Evolutionary conservation across 257 asterid genomes (phyloP).

Genomic region (Nyctanthes arbortristis): DNA sequence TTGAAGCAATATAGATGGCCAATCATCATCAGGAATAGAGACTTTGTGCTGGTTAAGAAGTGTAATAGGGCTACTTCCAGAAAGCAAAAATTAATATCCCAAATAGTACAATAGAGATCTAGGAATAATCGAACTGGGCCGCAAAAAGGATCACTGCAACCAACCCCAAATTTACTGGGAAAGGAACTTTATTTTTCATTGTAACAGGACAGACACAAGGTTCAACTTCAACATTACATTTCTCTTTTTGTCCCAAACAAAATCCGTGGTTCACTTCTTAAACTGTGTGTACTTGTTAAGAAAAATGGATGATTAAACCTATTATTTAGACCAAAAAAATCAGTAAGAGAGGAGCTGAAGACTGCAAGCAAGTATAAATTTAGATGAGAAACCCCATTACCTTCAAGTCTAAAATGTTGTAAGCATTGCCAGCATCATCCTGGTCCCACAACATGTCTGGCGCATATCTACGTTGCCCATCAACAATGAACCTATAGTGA

Average conservation of each 20-base stretch:
- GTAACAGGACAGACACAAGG: background rate
- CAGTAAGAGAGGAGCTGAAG: background rate
- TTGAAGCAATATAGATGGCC: background rate
- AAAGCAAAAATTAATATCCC: background rate
- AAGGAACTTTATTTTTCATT: background rate
- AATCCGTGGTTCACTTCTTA: background rate
- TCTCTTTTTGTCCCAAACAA: conserved; percentile 3
- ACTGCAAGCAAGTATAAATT: background rate
- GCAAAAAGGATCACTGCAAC: background rate
- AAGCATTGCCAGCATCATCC: conserved; percentile 84
- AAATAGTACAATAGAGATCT: background rate
- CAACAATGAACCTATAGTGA: conserved; percentile 86
- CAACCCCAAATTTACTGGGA: background rate
- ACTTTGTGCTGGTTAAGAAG: background rate
- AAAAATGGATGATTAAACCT: conserved; percentile 2
- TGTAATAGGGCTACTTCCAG: conserved; percentile 1
- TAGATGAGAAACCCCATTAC: conserved; percentile 33
- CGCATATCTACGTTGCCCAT: conserved; percentile 87
- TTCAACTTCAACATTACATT: conserved; percentile 14
- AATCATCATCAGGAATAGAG: background rate
- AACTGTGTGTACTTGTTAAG: conserved; percentile 10
- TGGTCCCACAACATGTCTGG: conserved; percentile 79
- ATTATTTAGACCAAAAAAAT: background rate
- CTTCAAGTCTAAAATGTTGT: conserved; percentile 89
- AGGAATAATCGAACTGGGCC: background rate